phyloP scores from a whole-genome alignment of 805 yeast species.

The Candida piceae region DNA sequence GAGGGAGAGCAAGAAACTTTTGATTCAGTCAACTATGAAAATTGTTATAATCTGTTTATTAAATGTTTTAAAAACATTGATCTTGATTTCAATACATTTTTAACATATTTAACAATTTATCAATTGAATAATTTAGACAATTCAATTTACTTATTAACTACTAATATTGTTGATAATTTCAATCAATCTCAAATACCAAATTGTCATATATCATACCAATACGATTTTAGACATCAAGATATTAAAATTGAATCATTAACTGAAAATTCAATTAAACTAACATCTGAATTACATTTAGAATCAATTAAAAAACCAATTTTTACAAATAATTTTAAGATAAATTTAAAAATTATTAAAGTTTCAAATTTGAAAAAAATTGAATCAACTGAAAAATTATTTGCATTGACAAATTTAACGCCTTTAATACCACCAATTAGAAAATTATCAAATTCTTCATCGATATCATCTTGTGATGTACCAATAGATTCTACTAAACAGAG shows the following conservation, averaged over 20 bases:
- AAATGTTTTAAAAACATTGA: conserved; percentile 22
- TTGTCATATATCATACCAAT: conserved; percentile 15
- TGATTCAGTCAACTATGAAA: conserved; percentile 4
- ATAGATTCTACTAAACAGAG: neutral
- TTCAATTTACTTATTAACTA: conserved; percentile 24
- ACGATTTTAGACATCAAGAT: conserved; percentile 19
- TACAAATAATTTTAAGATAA: conserved; percentile 12
- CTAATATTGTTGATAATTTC: conserved; percentile 6
- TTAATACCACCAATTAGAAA: too few relatives aligned
- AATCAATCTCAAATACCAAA: conserved; percentile 7
- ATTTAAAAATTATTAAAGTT: conserved; percentile 20
- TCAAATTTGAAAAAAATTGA: conserved; percentile 11
- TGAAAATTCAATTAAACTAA: conserved; percentile 18
- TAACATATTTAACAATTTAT: conserved; percentile 20
- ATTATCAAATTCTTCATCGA: conserved; percentile 3
- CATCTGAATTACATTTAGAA: conserved; percentile 19
- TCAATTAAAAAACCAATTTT: conserved; percentile 21
- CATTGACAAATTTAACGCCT: too few relatives aligned
- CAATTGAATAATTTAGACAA: conserved; percentile 23
- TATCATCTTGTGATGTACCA: neutral
- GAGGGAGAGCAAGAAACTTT: neutral
- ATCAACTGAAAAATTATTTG: too few relatives aligned
- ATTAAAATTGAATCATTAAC: conserved; percentile 18
- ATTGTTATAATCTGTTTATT: conserved; percentile 10
- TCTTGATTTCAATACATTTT: conserved; percentile 14